Evolutionary conservation across 2,329 filamentous ascomycete species (phyloP), one percentile per base, ranked within the genome.

Genomic region (Parastagonospora nodorum): DNA sequence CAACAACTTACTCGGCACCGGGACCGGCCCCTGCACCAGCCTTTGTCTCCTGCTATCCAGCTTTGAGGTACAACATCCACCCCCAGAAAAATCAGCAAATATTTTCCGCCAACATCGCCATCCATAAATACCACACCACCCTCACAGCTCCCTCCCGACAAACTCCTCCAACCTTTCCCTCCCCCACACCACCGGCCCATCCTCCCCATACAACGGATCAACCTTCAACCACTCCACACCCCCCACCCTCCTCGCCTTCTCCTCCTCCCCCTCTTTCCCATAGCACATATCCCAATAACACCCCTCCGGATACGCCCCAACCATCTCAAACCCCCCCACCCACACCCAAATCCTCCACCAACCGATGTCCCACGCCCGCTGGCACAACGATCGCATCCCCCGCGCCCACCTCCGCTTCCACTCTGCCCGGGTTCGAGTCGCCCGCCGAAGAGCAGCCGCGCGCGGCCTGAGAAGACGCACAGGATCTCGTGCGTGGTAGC

Each of bases 271-370:
- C 32, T 75, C 61, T 44, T 76, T 76, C 1, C 86, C 87, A 74
- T 89, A 66, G 60, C 86, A 89, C 87, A 90, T 89, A 69, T 89
- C 86, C 85, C 85, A 90, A 14, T 69, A 78, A 12, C 74, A 75
- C 0, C 79, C 81, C 19, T 58, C 73, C 0, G 85, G 86, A 76
- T 90, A 89, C 41, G 79, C 80, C 1, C 87, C 87, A 0, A 89
- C 81, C 86, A 89, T 88, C 64, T 82, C 73, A 64, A 89, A 89
- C 1, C 73, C 77, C 2, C 78, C 76, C 14, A n/a, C 75, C 71
- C 15, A 80, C 45, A 64, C 75, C 71, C 15, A 80, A 44, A 64
- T 88, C 84, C 53, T 85, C 77, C 11, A 88, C 59, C 51, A 89
- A 70, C 5, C 84, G 76, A 75, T 90, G 86, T 2, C 79, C 81